These are phyloP conservation scores for Imleria badia DNA, from an alignment of 768 basidiomycete species.

Conservation along the genomic window DNA sequence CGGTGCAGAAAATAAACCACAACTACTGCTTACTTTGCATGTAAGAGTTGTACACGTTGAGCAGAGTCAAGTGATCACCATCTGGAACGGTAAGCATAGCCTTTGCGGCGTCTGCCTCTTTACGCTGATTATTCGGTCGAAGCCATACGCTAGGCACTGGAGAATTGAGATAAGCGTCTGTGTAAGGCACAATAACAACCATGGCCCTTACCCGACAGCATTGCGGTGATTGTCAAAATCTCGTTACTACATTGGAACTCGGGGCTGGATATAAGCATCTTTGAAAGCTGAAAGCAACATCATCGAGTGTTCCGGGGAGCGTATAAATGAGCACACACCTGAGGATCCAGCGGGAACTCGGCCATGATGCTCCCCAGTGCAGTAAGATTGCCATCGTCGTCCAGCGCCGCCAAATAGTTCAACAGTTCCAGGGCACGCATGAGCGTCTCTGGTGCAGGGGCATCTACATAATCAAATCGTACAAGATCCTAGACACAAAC, in stretches of 20 bases:
- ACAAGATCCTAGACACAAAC: conserved; percentile 61
- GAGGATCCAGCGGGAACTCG: conserved; percentile 98
- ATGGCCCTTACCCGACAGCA: conserved; percentile 76
- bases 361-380: conserved; percentile 90
- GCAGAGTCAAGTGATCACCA: conserved; percentile 92
- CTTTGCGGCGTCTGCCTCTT: conserved; percentile 93
- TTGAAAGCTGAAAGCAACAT: conserved; percentile 56
- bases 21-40: conserved; percentile 58
- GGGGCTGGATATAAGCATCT: conserved; percentile 91
- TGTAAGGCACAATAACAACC: not conserved
- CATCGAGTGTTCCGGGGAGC: not conserved
- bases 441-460: conserved; percentile 92
- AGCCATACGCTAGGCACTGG: conserved; percentile 90
- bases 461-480: conserved; percentile 85
- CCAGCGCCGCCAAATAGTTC: conserved; percentile 88
- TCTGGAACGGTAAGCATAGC: conserved; percentile 86
- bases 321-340: conserved; percentile 46
- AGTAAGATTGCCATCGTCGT: conserved; percentile 92
- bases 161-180: not conserved
- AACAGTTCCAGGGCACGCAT: conserved; percentile 96
- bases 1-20: not conserved
- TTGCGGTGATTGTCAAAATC: conserved; percentile 91
- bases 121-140: conserved; percentile 81
- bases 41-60: conserved; percentile 96
- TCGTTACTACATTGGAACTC: conserved; percentile 97